A percentile compares a stretch with the other conserved stretches of the same genome.
These are phyloP conservation scores for Volvariella volvacea DNA, from an alignment of 1,284 basidiomycete species.

Conservation along the genomic window DNA sequence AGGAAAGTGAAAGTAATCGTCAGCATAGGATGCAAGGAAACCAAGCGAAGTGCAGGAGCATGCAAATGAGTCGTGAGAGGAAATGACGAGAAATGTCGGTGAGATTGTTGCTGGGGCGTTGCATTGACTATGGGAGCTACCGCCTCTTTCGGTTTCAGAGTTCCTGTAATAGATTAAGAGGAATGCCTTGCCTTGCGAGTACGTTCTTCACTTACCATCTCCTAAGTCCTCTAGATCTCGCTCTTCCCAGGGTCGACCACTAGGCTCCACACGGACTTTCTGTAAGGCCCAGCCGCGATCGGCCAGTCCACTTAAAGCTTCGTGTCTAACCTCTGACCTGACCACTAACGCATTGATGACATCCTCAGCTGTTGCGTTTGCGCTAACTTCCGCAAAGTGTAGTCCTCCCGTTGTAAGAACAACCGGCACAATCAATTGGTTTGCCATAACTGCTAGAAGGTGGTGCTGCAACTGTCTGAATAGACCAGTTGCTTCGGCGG, in stretches of 20 bases:
- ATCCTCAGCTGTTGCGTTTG: conserved; percentile 49
- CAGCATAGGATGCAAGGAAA: conserved; percentile 62
- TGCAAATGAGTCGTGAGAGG: conserved; percentile 67
- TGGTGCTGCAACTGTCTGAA: neutral
- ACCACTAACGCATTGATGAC: conserved; percentile 45
- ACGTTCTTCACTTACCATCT: conserved; percentile 41
- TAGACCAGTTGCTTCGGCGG: no score
- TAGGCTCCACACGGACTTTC: conserved; percentile 46
- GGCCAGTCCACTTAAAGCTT: conserved; percentile 50
- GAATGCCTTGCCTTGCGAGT: neutral
- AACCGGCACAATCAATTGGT: conserved; percentile 51
- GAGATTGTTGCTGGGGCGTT: conserved; percentile 27
- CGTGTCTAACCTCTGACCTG: conserved; percentile 41
- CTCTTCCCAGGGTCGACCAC: conserved; percentile 65
- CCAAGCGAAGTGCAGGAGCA: conserved; percentile 59
- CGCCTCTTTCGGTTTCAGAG: conserved; percentile 35
- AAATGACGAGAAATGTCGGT: conserved; percentile 66
- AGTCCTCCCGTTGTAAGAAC: conserved; percentile 51
- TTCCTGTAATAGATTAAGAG: conserved; percentile 31
- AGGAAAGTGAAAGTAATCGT: conserved; percentile 51
- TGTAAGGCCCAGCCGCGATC: conserved; percentile 64
- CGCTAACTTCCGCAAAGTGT: conserved; percentile 52
- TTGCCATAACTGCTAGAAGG: conserved; percentile 7
- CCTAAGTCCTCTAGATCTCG: conserved; percentile 55
- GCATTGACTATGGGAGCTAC: conserved; percentile 49